Evolutionary conservation across 768 basidiomycete genomes (phyloP), one percentile per base, ranked within the genome.

Genomic region (Leccinum sublutescens): DNA sequence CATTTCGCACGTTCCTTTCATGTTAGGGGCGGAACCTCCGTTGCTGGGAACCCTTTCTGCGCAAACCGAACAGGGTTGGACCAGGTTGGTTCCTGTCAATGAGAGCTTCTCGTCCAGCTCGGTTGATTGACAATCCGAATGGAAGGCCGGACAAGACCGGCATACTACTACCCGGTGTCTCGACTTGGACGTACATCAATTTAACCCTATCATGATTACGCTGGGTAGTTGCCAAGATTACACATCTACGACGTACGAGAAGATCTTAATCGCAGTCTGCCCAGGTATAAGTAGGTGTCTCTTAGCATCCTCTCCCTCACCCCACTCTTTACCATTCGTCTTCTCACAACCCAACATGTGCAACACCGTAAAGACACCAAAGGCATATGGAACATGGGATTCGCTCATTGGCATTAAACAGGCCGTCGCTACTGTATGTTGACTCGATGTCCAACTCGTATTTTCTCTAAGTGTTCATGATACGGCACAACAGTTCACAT

Each of bases 341-440:
- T 23, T 34, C 21, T 25, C 55, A 43, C 17, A 43, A 45, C 52
- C 15, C 6, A 12, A 34, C 31, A 62, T 62, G 61, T n/a, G 31
- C 31, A 15, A 17, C 2, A 34, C 12, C 33, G 12, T 34, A 34
- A 34, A 34, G 33, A 34, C 33, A 34, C 27, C 62, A 2, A 82
- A 82, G 4, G 81, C 85, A 0, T 88, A 79, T 61, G 87, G 85
- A 14, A 79, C 77, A 15, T 88, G 87, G 86, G 71, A 69, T 2
- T 85, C 85, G 4, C 82, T 82, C 2, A 79, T 88, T 59, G 77
- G 78, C 1, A 70, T 80, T 10, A 79, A 84, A 27, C 69, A 74
- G 10, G 77, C 86, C 56, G 76, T 80, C 1, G 74, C 78, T 64
- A 71, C 71, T 45, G 79, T 79, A 73, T 45, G 49, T 51, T 29